phyloP scores from a whole-genome alignment of 345 rosid genomes.

The Eucalyptus globulus region DNA sequence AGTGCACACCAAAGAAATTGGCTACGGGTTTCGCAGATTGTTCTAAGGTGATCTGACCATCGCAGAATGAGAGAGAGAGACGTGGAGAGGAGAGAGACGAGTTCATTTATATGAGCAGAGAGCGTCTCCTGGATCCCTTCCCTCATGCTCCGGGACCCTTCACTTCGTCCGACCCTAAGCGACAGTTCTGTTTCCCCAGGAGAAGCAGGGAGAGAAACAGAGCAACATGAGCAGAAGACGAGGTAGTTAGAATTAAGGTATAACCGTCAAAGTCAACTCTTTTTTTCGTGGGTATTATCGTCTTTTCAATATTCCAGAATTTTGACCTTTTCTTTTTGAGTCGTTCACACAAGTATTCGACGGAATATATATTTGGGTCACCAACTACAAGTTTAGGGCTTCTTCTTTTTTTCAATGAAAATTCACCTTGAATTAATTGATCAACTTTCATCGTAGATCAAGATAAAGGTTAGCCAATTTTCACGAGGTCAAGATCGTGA shows the following conservation, averaged over 20 bases:
- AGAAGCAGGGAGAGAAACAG: too few relatives aligned
- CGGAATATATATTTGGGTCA: neutral
- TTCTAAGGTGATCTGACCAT: neutral
- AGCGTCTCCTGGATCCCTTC: constrained; percentile 19
- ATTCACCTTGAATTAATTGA: neutral
- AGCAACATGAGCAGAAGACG: too few relatives aligned
- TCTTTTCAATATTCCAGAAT: too few relatives aligned
- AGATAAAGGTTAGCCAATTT: neutral
- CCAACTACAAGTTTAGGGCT: neutral
- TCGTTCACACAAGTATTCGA: too few relatives aligned
- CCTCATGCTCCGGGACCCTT: too few relatives aligned
- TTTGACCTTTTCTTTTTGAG: neutral
- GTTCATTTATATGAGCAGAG: constrained; percentile 31
- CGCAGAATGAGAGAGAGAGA: neutral
- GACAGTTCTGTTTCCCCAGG: too few relatives aligned
- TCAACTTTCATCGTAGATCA: neutral
- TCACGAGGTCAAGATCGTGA: neutral
- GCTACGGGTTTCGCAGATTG: neutral
- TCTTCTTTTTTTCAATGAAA: too few relatives aligned
- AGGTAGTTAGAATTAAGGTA: too few relatives aligned
- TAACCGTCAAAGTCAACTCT: too few relatives aligned
- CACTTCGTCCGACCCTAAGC: too few relatives aligned
- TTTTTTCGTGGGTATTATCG: neutral
- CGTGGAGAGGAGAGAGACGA: constrained; percentile 36
- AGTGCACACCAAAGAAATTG: neutral